A percentile compares a stretch with the other conserved stretches of the same genome.
Evolutionary conservation across 306 rosid species (phyloP).

Genomic region (Prunus padus): DNA sequence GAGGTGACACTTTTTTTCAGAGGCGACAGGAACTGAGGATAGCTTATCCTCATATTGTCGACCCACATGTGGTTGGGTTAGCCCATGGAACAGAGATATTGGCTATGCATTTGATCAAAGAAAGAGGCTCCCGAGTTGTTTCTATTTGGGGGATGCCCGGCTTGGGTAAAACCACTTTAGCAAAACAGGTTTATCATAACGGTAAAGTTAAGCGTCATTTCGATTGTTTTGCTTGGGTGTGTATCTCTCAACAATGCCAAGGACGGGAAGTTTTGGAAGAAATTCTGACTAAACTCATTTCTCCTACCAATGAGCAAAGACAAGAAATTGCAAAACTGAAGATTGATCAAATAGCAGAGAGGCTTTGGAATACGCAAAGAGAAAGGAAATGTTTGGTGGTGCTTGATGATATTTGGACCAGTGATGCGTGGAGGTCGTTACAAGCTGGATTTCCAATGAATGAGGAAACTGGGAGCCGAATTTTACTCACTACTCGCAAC

Average conservation of each 20-base stretch:
- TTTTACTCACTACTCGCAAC: constrained; percentile 22
- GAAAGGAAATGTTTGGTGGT: no score
- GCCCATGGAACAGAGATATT: not conserved
- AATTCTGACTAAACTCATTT: not conserved
- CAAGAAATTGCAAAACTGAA: not conserved
- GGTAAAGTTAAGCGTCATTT: not conserved
- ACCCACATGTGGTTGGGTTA: not conserved
- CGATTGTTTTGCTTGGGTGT: constrained; percentile 15
- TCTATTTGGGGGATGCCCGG: constrained; percentile 19
- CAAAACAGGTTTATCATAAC: constrained; percentile 15
- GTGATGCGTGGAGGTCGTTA: no score
- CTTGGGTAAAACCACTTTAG: constrained; percentile 22
- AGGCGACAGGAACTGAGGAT: constrained; percentile 17
- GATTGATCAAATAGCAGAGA: not conserved
- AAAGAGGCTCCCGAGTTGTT: not conserved
- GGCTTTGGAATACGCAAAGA: not conserved
- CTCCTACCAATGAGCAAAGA: constrained; percentile 23
- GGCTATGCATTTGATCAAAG: not conserved
- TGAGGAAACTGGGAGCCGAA: constrained; percentile 1
- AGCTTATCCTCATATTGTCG: constrained; percentile 7
- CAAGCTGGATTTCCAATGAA: no score
- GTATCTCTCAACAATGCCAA: constrained; percentile 6
- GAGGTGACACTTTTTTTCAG: constrained; percentile 7
- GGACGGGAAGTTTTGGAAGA: not conserved
- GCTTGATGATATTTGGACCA: no score